Base-by-base conservation (phyloP, 2,329 filamentous ascomycete genomes). In the Trichoderma asperellum region DNA sequence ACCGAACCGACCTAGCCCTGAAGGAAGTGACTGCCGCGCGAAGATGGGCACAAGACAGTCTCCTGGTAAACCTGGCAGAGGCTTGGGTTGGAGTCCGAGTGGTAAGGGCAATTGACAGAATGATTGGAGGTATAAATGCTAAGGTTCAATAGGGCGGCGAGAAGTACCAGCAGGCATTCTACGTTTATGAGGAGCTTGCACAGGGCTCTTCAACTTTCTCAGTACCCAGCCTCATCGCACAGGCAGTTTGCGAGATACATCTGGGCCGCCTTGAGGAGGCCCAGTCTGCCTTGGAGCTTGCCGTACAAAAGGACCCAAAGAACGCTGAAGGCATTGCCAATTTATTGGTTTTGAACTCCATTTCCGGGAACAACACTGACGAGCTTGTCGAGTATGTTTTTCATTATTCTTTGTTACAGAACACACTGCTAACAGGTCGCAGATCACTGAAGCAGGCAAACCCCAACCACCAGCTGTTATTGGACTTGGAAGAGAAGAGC, bases 141-240 rank as follows among this genome's bases (percentile, higher is more conserved):
- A 73, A 83, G 70, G 49, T 37, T 40, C 7, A 66, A 32, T 71
- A 97, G 91, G 95, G 95, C 77, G 94, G 94, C 74, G 94, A 97
- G 75, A 96, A 93, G 79, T 98, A 98, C 81, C 96, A 98, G 77
- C 92, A 96, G 77, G 91, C 95, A 21, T 98, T 97, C 82, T 98
- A 99, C 84, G 95, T 98, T 71, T 98, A 93, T 77, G 95, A 98
- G 81, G 96, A 99, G 81, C 88, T 98, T 60, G 95, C 96, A 5
- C 93, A 97, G 77, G 91, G 92, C 34, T 91, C 94, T 2, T 89
- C 92, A 37, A 94, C 92, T 21, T 90, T 93, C 60, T 92, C 92
- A 18, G 86, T 90, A 64, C 86, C 90, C 73, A 91, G 89, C 21
- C 87, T 97, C 68, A 89, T 97, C 71, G 91, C 93, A 24, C 96